phyloP scores from a whole-genome alignment of 192 early-diverging fungal species.

The Pilaira anomala region DNA sequence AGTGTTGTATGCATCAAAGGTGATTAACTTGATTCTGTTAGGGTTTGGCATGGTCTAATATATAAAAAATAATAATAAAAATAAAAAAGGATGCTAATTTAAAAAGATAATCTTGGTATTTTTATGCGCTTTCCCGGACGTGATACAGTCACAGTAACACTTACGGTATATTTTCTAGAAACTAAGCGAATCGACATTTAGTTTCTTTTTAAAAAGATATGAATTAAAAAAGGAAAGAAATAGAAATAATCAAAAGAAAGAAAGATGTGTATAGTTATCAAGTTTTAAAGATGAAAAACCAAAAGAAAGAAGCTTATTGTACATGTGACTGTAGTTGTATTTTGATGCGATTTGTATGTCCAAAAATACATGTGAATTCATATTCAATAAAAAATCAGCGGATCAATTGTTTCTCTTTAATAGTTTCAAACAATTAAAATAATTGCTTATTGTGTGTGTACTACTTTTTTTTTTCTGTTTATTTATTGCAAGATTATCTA shows the following conservation, averaged over 20 bases:
- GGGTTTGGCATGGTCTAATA: not conserved
- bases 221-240: not conserved
- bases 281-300: not conserved
- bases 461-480: too few species aligned
- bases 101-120: not conserved
- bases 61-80: not conserved
- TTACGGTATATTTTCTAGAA: too few species aligned
- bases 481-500: constrained; percentile 4
- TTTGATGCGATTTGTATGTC: too few species aligned
- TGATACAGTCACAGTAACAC: not conserved
- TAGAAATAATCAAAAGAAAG: not conserved
- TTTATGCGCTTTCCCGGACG: not conserved
- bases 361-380: constrained; percentile 14
- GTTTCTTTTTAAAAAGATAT: not conserved
- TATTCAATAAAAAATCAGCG: not conserved
- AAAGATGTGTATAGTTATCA: not conserved
- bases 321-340: not conserved
- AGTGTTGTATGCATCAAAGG: constrained; percentile 64
- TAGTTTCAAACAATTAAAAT: not conserved
- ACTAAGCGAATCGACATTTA: too few species aligned
- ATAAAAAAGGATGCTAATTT: not conserved
- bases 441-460: not conserved
- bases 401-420: not conserved
- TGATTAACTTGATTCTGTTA: constrained; percentile 44
- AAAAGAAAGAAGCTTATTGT: not conserved